phyloP scores from a whole-genome alignment of 2,329 filamentous ascomycete species.

The Penicillium sp. region DNA sequence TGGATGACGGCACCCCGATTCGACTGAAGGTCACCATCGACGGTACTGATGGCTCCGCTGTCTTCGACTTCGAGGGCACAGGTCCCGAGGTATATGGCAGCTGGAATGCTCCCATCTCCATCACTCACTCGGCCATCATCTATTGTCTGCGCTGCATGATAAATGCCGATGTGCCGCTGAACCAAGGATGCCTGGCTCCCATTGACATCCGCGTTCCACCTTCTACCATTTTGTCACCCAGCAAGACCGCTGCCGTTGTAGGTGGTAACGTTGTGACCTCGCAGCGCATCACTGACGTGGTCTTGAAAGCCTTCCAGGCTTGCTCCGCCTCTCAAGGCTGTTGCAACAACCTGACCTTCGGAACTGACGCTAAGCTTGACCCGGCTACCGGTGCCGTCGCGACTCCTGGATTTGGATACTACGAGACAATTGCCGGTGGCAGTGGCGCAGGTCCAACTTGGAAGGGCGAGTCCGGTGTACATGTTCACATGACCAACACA shows the following conservation, averaged over 20 bases:
- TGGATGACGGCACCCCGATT: slow-evolving; percentile 83
- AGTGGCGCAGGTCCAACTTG: slow-evolving; percentile 71
- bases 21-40: slow-evolving; percentile 71
- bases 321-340: slow-evolving; percentile 76
- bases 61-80: slow-evolving; percentile 75
- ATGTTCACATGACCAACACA: slow-evolving; percentile 86
- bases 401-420: slow-evolving; percentile 74
- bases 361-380: slow-evolving; percentile 64
- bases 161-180: slow-evolving; percentile 75
- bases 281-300: slow-evolving; percentile 78
- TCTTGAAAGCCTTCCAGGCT: slow-evolving; percentile 73
- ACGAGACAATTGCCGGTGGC: slow-evolving; percentile 81
- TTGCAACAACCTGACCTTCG: slow-evolving; percentile 82
- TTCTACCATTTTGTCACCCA: slow-evolving; percentile 68
- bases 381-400: slow-evolving; percentile 53
- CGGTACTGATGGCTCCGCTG: slow-evolving; percentile 66
- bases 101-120: slow-evolving; percentile 75
- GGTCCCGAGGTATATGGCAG: slow-evolving; percentile 76
- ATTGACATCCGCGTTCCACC: slow-evolving; percentile 69
- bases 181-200: slow-evolving; percentile 77
- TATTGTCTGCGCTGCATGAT: slow-evolving; percentile 81
- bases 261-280: slow-evolving; percentile 77
- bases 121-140: slow-evolving; percentile 80
- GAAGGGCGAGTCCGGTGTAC: slow-evolving; percentile 72
- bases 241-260: slow-evolving; percentile 73